Conservation (phyloP, 2,329 filamentous ascomycete genomes). For the Hypoxylon sp. region DNA sequence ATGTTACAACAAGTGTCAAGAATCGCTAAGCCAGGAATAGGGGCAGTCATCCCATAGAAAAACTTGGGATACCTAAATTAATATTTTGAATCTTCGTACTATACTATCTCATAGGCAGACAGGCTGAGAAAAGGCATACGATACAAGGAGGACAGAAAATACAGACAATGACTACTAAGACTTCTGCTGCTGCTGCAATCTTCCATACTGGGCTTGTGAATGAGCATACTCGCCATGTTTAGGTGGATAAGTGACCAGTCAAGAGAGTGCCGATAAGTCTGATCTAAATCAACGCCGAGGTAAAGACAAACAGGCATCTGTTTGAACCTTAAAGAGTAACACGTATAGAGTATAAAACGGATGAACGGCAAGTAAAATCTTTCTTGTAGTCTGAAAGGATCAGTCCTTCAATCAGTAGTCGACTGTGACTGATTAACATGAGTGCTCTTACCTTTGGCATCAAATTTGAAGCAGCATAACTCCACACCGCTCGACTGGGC, state of each 20-base stretch:
- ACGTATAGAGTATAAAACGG: not conserved
- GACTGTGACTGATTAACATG: not conserved
- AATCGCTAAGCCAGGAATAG: no score
- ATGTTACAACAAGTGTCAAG: not conserved
- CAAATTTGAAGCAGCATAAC: slow-evolving; percentile 23
- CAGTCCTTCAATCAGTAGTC: not conserved
- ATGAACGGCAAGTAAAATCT: not conserved
- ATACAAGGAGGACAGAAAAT: no score
- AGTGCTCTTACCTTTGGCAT: slow-evolving; percentile 15
- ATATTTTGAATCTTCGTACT: no score
- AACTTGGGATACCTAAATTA: no score
- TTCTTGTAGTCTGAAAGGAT: not conserved
- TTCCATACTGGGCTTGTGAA: not conserved
- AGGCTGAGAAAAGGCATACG: no score
- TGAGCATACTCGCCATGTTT: not conserved
- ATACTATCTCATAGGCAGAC: no score
- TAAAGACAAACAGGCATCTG: not conserved
- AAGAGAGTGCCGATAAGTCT: not conserved
- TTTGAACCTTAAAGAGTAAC: not conserved
- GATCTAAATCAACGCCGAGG: not conserved
- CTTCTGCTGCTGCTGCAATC: not conserved
- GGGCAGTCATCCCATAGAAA: no score
- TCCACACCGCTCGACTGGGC: not conserved
- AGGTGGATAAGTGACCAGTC: not conserved
- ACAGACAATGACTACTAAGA: no score